Evolutionary conservation across 2,329 filamentous ascomycete genomes (phyloP).

Genomic region (Akanthomyces lecanii): DNA sequence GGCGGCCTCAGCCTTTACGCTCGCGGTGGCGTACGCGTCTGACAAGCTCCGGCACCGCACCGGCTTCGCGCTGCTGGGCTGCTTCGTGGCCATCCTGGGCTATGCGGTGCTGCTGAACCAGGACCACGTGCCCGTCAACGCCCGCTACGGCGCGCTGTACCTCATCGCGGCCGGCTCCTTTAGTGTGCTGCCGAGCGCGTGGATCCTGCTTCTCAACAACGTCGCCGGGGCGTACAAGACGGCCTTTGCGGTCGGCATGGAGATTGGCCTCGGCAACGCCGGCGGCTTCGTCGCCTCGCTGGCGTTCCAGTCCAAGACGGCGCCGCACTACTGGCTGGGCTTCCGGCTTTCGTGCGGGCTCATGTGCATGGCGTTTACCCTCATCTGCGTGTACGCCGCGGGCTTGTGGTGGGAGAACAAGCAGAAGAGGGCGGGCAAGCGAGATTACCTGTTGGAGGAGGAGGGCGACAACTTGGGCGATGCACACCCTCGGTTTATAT

Average conservation of each 20-base stretch:
- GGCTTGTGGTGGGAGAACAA: slow-evolving; percentile 16
- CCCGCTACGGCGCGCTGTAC: slow-evolving; percentile 15
- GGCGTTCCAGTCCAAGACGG: not conserved
- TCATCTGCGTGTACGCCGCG: slow-evolving; percentile 6
- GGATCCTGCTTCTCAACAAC: slow-evolving; percentile 17
- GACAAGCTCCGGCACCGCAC: slow-evolving; percentile 12
- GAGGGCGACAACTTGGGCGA: slow-evolving; percentile 16
- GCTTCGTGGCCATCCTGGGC: slow-evolving; percentile 10
- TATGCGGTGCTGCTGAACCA: slow-evolving; percentile 14
- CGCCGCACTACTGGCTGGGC: slow-evolving; percentile 13
- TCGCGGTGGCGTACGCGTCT: slow-evolving; percentile 12
- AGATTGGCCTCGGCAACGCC: slow-evolving; percentile 16
- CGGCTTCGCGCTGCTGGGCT: slow-evolving; percentile 12
- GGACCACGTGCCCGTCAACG: slow-evolving; percentile 2
- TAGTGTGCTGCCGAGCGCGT: slow-evolving; percentile 14
- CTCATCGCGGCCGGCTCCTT: slow-evolving; percentile 13
- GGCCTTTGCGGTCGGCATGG: slow-evolving; percentile 16
- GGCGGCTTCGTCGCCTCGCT: slow-evolving; percentile 17
- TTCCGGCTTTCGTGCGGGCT: slow-evolving; percentile 12
- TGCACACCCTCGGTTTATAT: slow-evolving; percentile 14
- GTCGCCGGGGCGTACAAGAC: slow-evolving; percentile 15
- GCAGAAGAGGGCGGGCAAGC: slow-evolving; percentile 12
- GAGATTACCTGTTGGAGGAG: slow-evolving; percentile 14
- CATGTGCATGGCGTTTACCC: slow-evolving; percentile 7
- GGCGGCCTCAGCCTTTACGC: slow-evolving; percentile 5